Evolutionary conservation across 169 alveolate species (phyloP), one percentile per base, ranked within the genome.

Genomic region (Eimeria zaria): DNA sequence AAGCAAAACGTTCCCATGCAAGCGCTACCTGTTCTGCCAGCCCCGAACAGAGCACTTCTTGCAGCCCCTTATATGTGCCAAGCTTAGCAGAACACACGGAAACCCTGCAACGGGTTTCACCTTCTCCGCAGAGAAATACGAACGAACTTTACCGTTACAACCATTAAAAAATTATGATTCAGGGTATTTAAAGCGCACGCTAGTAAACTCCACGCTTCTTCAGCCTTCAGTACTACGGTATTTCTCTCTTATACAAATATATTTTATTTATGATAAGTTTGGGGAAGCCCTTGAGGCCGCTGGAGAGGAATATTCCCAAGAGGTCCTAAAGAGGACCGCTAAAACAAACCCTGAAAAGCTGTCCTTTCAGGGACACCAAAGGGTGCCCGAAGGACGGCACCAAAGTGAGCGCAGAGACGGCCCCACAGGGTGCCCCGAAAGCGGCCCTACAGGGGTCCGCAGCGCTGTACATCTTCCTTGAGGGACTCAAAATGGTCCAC

Each of bases 401-500:
- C n/a, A n/a, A n/a, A n/a, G n/a, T n/a, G n/a, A n/a, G n/a, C n/a
- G n/a, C n/a, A n/a, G n/a, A n/a, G n/a, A n/a, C n/a, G n/a, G n/a
- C n/a, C n/a, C n/a, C n/a, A n/a, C n/a, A n/a, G n/a, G n/a, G n/a
- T n/a, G 30, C 24, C 51, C 51, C 2, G 8, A 69, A 33, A 41
- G 62, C 4, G 95, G 62, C 41, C 46, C 64, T 60, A 91, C 24
- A 91, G 44, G 73, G 96, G 96, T 46, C 96, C 96, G 39, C 71
- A 69, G 12, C 73, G 62, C 73, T 78, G 84, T 1, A 91, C 58
- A 78, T 78, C 96, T 60, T 91, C 90, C 60, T 91, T 91, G 39
- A 91, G 91, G 39, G 53, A 39, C 33, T 74, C 84, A 46, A 91
- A 91, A 44, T 91, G 96, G 91, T 74, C 69, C 20, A 91, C 39